Evolutionary conservation across 345 rosid genomes (phyloP).

Genomic region (Orychophragmus violaceus): DNA sequence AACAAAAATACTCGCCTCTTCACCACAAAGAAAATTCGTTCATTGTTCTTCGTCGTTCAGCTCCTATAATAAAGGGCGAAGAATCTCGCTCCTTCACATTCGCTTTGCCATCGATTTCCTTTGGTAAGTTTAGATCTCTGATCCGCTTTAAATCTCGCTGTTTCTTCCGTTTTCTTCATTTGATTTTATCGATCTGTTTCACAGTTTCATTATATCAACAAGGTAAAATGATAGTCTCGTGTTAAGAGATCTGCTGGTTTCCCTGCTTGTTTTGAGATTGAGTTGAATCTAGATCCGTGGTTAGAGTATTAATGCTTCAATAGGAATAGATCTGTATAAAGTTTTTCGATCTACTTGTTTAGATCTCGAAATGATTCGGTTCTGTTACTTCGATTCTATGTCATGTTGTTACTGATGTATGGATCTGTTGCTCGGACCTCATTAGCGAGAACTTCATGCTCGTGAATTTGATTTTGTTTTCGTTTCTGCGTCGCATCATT

Average conservation of each 20-base stretch:
- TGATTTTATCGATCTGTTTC: neutral
- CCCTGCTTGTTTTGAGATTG: neutral
- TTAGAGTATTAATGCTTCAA: too few species aligned
- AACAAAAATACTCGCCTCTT: slow-evolving; percentile 20
- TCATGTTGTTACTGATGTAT: neutral
- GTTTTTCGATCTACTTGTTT: neutral
- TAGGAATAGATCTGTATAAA: neutral
- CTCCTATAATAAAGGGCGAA: slow-evolving; percentile 36
- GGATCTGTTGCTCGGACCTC: slow-evolving; percentile 4
- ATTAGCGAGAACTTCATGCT: neutral
- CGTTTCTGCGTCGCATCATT: neutral
- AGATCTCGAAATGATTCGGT: neutral
- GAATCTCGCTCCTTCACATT: slow-evolving; percentile 22
- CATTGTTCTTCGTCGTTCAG: slow-evolving; percentile 16
- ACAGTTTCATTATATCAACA: neutral
- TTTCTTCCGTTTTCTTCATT: neutral
- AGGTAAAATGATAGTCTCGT: slow-evolving; percentile 6
- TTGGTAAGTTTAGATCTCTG: slow-evolving; percentile 1
- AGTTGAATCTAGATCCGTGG: neutral
- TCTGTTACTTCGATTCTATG: slow-evolving; percentile 2
- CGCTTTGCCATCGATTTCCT: slow-evolving; percentile 20
- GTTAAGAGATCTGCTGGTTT: slow-evolving; percentile 1
- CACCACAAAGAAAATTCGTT: slow-evolving; percentile 13
- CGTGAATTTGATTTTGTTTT: neutral
- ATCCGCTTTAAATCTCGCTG: slow-evolving; percentile 4